phyloP scores from a whole-genome alignment of 305 asterid genomes.

The Fraxinus albicans region DNA sequence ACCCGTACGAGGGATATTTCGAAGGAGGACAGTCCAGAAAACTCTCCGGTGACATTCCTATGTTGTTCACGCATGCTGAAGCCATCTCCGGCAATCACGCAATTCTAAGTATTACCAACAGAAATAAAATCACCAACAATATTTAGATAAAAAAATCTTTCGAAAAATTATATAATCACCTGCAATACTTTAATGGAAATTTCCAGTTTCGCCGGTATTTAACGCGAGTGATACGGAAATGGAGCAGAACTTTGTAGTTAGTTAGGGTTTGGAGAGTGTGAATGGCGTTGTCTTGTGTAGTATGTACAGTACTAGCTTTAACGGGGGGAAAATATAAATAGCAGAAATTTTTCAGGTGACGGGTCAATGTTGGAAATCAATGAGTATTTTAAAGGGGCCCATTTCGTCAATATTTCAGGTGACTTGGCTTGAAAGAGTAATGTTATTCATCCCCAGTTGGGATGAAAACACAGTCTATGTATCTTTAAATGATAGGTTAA shows the following conservation, averaged over 20 bases:
- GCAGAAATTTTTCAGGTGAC: conserved; percentile 12
- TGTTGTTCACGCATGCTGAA: conserved; percentile 82
- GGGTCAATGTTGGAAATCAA: not conserved
- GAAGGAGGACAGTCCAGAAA: conserved; percentile 69
- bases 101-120: conserved; percentile 11
- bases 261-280: conserved; percentile 39
- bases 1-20: conserved; percentile 60
- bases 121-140: not conserved
- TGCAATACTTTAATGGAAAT: not conserved
- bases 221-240: not conserved
- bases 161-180: not conserved
- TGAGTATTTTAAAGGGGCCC: not conserved
- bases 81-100: conserved; percentile 76
- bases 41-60: conserved; percentile 74
- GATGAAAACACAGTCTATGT: no score
- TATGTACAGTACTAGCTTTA: conserved; percentile 1
- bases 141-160: no score
- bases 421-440: conserved; percentile 2
- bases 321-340: conserved; percentile 29
- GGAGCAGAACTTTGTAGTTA: conserved; percentile 11
- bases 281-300: conserved; percentile 12
- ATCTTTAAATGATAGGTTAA: no score
- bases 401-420: not conserved
- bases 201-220: conserved; percentile 2
- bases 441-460: no score